Base-by-base conservation (phyloP, 257 asterid species). In the Coffea eugenioides region DNA sequence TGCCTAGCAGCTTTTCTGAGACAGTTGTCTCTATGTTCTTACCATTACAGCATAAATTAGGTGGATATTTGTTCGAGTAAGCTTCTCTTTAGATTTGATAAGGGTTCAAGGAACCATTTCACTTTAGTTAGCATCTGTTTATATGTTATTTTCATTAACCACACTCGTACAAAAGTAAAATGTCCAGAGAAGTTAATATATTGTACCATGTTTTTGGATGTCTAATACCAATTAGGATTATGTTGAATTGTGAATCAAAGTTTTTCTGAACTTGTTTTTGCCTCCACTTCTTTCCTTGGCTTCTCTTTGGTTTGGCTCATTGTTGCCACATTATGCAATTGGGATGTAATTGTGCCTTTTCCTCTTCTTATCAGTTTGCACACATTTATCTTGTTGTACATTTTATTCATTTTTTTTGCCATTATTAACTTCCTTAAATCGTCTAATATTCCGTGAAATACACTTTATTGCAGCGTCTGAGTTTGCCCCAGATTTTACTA, bases 401-500 rank as follows among this genome's bases (percentile, higher is more conserved):
- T 23, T 18, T 46, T 68, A 1, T 48, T 13, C 59, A 82, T 77
- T 57, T 70, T 59, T 75, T 61, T 54, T 13, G 43, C 65, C 13
- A 46, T 71, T n/a, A 9, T 39, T 67, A 75, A 57, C 54, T 80
- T 68, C 46, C 80, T 80, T 75, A 75, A 72, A 82, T 83, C 71
- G 77, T 81, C 82, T 84, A 86, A 87, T 81, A 75, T 69, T 79
- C 49, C 78, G 36, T 16, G 43, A 48, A 39, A 72, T 77, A 25
- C 69, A 72, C 59, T 48, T 81, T 41, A 67, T 21, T 85, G 88
- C 98, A 95, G 99, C 95, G 80, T 88, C 92, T 73, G 93, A 88
- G 83, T 96, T 91, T 82, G 88, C 88, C 83, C 97, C 99, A 65
- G 99, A 96, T 83, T 93, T 94, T 69, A 96, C 97, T 4, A 94